phyloP scores from a whole-genome alignment of 202 grass and related monocot genomes.

The Musa balbisiana region DNA sequence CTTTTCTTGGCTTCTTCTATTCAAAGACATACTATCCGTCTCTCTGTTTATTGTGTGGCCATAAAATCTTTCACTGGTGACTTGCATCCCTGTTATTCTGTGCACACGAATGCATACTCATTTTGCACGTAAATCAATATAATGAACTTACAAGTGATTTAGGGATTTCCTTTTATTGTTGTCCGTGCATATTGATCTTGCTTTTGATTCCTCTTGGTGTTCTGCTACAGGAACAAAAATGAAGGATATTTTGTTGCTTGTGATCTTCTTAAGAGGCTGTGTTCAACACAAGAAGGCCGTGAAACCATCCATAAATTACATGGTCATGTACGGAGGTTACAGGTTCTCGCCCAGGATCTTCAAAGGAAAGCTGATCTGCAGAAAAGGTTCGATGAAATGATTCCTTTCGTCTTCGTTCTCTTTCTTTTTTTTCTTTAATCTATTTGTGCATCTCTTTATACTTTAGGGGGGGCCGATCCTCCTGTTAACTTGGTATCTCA shows the following conservation, averaged over 20 bases:
- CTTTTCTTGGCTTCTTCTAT: too few relatives aligned
- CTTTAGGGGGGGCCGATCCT: background rate
- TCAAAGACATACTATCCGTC: too few relatives aligned
- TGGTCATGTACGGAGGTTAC: conserved; percentile 32
- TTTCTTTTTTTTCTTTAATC: conserved; percentile 10
- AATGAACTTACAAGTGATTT: too few relatives aligned
- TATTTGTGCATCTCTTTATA: background rate
- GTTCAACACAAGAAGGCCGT: conserved; percentile 33
- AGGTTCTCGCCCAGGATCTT: conserved; percentile 33
- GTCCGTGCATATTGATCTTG: too few relatives aligned
- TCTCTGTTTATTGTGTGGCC: background rate
- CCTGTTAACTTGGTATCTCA: background rate
- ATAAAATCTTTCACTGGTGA: background rate
- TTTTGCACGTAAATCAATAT: too few relatives aligned
- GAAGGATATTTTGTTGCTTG: conserved; percentile 38
- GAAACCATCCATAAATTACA: conserved; percentile 10
- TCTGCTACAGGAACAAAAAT: conserved; percentile 36
- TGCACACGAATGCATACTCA: too few relatives aligned
- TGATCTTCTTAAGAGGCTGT: conserved; percentile 50
- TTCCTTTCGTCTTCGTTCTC: background rate
- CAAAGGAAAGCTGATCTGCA: conserved; percentile 52
- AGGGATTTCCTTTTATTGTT: too few relatives aligned
- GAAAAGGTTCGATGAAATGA: conserved; percentile 30
- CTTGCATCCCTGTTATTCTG: too few relatives aligned
- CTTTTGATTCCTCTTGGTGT: conserved; percentile 3